These are phyloP conservation scores for Nitzschia inconspicua DNA, from an alignment of 108 stramenopile species.

Conservation along the genomic window DNA sequence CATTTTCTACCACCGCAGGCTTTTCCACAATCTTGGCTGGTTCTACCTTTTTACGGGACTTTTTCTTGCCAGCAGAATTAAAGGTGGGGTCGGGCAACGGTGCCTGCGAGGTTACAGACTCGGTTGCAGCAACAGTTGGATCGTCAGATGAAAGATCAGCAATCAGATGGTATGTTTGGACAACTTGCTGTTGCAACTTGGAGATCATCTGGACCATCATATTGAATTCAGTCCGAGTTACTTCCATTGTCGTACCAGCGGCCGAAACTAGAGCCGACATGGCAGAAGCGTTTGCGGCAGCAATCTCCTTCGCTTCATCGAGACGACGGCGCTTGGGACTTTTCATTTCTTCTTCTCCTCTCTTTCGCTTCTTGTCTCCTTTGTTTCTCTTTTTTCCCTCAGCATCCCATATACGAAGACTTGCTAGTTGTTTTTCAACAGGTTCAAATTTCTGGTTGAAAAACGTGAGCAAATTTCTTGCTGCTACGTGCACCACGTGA, in stretches of 20 bases:
- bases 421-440: constrained; percentile 58
- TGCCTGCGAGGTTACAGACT: neutral
- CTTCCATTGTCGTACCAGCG: constrained; percentile 33
- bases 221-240: constrained; percentile 72
- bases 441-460: constrained; percentile 78
- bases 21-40: constrained; percentile 30
- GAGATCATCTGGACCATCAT: constrained; percentile 64
- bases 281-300: constrained; percentile 46
- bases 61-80: constrained; percentile 34
- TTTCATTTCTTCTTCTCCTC: constrained; percentile 39
- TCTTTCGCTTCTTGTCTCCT: constrained; percentile 59
- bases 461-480: constrained; percentile 57
- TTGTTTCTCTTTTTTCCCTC: constrained; percentile 51
- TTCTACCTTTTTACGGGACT: constrained; percentile 59
- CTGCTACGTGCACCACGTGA: constrained; percentile 82
- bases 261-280: constrained; percentile 60
- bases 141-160: constrained; percentile 46
- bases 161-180: constrained; percentile 58
- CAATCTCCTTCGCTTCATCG: constrained; percentile 53
- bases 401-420: constrained; percentile 44
- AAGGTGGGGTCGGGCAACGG: constrained; percentile 3
- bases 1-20: constrained; percentile 35
- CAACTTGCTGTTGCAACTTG: constrained; percentile 63
- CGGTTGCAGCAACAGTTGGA: constrained; percentile 4
- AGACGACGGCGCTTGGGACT: constrained; percentile 45